These are phyloP conservation scores for Colletotrichum camelliae DNA, from an alignment of 2,329 filamentous ascomycete genomes.

Conservation along the genomic window DNA sequence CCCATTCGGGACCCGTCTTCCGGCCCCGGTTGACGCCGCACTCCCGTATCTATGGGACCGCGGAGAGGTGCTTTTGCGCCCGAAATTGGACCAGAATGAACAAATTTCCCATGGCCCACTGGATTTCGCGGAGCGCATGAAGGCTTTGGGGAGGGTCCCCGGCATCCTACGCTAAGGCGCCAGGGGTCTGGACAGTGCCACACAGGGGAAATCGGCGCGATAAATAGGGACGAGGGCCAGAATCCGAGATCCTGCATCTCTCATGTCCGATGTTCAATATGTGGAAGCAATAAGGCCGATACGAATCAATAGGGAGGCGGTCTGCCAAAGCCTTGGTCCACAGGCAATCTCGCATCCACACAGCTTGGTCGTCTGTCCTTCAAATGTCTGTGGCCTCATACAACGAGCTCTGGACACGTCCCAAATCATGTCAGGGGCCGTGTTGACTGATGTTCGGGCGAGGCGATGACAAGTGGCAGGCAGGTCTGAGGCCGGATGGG, in stretches of 20 bases:
- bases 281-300: neutral
- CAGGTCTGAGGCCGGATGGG: neutral
- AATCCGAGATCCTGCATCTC: neutral
- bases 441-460: neutral
- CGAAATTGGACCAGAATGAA: conserved; percentile 15
- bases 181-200: conserved; percentile 1
- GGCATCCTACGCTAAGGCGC: neutral
- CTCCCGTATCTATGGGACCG: conserved; percentile 15
- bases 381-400: neutral
- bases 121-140: conserved; percentile 24
- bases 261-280: neutral
- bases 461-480: neutral
- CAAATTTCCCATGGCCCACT: conserved; percentile 21
- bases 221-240: neutral
- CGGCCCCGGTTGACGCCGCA: conserved; percentile 1
- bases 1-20: conserved; percentile 11
- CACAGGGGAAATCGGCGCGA: neutral
- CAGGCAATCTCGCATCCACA: neutral
- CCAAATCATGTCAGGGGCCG: neutral
- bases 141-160: conserved; percentile 11
- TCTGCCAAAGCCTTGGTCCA: neutral
- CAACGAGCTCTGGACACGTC: neutral
- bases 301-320: neutral
- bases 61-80: conserved; percentile 12
- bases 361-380: neutral